phyloP scores from a whole-genome alignment of 1,284 basidiomycete genomes.

The Cystobasidiaceae sp. region DNA sequence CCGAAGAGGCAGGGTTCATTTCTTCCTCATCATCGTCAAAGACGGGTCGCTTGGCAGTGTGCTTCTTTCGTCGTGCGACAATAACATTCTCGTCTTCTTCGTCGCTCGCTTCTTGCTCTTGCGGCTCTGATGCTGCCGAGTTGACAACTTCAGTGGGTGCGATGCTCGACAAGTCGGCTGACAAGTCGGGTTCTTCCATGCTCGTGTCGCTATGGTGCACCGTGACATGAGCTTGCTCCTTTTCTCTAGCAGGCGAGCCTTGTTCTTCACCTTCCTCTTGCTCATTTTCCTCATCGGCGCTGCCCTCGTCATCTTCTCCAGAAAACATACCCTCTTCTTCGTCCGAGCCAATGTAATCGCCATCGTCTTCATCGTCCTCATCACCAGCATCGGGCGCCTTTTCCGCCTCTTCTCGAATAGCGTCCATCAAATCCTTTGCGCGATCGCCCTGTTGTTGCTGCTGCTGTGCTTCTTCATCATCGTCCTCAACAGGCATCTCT shows the following conservation, averaged over 20 bases:
- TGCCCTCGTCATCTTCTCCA: slow-evolving; percentile 14
- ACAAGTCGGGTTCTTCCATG: no score
- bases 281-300: slow-evolving; percentile 1
- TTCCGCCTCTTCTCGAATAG: slow-evolving; percentile 10
- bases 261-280: background rate
- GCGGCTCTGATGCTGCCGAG: no score
- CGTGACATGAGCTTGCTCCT: no score
- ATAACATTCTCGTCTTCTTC: background rate
- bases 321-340: slow-evolving; percentile 4
- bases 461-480: slow-evolving; percentile 5
- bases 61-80: background rate
- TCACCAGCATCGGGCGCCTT: background rate
- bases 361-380: slow-evolving; percentile 22
- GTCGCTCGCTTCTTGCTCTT: no score
- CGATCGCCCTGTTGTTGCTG: background rate
- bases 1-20: background rate
- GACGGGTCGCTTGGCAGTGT: background rate
- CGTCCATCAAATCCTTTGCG: slow-evolving; percentile 13
- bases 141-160: no score
- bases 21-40: slow-evolving; percentile 13
- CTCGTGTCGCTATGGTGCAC: no score
- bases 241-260: background rate
- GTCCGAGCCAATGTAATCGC: slow-evolving; percentile 21
- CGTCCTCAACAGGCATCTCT: background rate
- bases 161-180: no score